Evolutionary conservation across 805 yeast species (phyloP), one percentile per base, ranked within the genome.

Genomic region (Metschnikowia santaceciliae): DNA sequence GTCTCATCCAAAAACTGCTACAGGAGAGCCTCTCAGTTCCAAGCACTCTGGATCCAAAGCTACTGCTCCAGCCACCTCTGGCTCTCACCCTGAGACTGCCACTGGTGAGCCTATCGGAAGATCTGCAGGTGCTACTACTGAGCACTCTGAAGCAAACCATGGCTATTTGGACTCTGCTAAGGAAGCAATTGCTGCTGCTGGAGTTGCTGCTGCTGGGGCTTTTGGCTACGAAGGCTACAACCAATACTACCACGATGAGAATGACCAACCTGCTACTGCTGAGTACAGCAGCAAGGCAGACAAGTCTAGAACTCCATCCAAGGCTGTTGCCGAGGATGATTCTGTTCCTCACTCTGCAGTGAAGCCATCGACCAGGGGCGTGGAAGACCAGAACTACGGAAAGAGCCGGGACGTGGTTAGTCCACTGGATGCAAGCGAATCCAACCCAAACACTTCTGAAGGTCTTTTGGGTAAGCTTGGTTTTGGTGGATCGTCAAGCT

Each of bases 131-230:
- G 52, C 44, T 15, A 36, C 51, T 14, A 20, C 44, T 40, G 39
- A 6, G 32, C 37, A 40, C 20, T 15, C 49, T 10, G 46, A 17
- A n/a, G n/a, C 5, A 3, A 42, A 6, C 14, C 46, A 20, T 6
- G 54, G 58, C 2, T 42, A 37, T 38, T 47, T 55, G 42, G 59
- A 45, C 36, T 49, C 59, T 4, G 53, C 59, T 4, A 55, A 55
- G 45, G 51, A 46, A 2, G 57, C 57, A 14, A 50, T 59, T 37
- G 60, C 60, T 3, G 55, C 64, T n/a, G 60, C 54, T 15, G 63
- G 61, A 10, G 63, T 57, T 37, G 56, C 53, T 6, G 61, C 63
- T n/a, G 61, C 63, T 32, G 54, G 57, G 5, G 59, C 60, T 19
- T 53, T 59, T 19, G 63, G 63, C 6, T 58, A 51, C 45, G 61